Conservation (phyloP, 768 basidiomycete genomes). For the Candolleomyces efflorescens region DNA sequence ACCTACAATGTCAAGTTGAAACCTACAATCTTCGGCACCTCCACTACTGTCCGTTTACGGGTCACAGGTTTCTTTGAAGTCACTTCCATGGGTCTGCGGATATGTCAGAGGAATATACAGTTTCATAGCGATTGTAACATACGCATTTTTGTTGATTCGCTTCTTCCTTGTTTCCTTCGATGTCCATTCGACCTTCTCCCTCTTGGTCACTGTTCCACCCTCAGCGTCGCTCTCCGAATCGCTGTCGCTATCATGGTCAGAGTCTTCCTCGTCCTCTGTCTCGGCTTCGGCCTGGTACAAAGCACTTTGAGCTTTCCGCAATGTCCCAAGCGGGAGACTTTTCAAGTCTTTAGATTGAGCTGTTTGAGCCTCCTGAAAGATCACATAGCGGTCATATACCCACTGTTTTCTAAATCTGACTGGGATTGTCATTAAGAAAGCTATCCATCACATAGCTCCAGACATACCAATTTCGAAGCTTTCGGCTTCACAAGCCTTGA, state of each 20-base stretch:
- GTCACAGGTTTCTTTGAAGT: constrained; percentile 84
- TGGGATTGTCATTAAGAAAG: constrained; percentile 6
- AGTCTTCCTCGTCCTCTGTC: constrained; percentile 28
- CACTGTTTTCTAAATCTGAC: constrained; percentile 24
- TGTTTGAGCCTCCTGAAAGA: background rate
- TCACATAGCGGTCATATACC: background rate
- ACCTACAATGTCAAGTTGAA: constrained; percentile 19
- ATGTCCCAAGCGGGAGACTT: constrained; percentile 56
- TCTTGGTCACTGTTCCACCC: too few species aligned
- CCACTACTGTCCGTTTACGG: constrained; percentile 64
- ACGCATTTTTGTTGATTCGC: constrained; percentile 85
- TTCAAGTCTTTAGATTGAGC: constrained; percentile 44
- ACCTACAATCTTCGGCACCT: constrained; percentile 56
- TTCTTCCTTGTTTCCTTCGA: constrained; percentile 32
- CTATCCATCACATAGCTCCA: background rate
- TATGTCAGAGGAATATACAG: background rate
- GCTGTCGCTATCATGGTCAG: background rate
- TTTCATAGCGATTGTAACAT: constrained; percentile 27
- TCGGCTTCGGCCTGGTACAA: constrained; percentile 39
- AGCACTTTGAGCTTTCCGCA: constrained; percentile 60
- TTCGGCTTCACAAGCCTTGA: constrained; percentile 24
- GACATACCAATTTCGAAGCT: constrained; percentile 26
- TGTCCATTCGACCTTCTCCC: constrained; percentile 36
- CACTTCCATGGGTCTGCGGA: constrained; percentile 67
- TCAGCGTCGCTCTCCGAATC: too few species aligned